Percentiles rank a stretch among this genome's conserved stretches.
phyloP scores from a whole-genome alignment of 805 yeast genomes.

The Candida argentea region DNA sequence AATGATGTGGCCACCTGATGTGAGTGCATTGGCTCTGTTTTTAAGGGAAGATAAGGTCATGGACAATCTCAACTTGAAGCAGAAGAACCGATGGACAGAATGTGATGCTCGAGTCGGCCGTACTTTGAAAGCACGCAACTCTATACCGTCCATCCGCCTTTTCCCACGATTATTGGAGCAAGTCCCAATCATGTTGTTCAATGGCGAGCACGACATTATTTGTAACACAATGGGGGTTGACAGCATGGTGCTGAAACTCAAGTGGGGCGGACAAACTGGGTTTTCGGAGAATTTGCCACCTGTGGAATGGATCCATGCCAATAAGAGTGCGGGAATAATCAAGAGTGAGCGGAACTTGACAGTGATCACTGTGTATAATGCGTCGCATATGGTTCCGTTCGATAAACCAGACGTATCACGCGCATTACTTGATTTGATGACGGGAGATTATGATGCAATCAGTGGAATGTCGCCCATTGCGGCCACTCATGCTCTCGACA shows the following conservation, averaged over 20 bases:
- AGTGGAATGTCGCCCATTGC: too few species aligned
- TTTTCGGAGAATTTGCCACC: constrained; percentile 22
- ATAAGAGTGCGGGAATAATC: constrained; percentile 27
- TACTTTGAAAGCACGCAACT: constrained; percentile 38
- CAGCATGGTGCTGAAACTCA: constrained; percentile 47
- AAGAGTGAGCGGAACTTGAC: constrained; percentile 60
- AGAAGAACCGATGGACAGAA: constrained; percentile 56
- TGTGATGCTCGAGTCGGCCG: constrained; percentile 55
- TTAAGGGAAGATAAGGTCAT: constrained; percentile 37
- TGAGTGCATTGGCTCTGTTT: constrained; percentile 40
- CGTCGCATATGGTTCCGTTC: constrained; percentile 92
- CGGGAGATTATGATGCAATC: constrained; percentile 20
- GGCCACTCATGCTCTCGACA: constrained; percentile 9
- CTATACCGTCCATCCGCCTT: constrained; percentile 53
- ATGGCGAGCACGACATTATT: constrained; percentile 82
- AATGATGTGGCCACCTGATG: constrained; percentile 77
- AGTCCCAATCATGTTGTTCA: constrained; percentile 61
- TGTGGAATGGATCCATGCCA: constrained; percentile 36
- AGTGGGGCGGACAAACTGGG: constrained; percentile 54
- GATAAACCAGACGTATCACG: constrained; percentile 64
- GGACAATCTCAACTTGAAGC: constrained; percentile 39
- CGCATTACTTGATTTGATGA: constrained; percentile 52
- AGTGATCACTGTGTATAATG: constrained; percentile 58
- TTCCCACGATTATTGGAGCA: constrained; percentile 56
- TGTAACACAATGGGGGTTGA: constrained; percentile 79